phyloP scores from a whole-genome alignment of 768 basidiomycete species.

The Cystofilobasidium bisporidii region DNA sequence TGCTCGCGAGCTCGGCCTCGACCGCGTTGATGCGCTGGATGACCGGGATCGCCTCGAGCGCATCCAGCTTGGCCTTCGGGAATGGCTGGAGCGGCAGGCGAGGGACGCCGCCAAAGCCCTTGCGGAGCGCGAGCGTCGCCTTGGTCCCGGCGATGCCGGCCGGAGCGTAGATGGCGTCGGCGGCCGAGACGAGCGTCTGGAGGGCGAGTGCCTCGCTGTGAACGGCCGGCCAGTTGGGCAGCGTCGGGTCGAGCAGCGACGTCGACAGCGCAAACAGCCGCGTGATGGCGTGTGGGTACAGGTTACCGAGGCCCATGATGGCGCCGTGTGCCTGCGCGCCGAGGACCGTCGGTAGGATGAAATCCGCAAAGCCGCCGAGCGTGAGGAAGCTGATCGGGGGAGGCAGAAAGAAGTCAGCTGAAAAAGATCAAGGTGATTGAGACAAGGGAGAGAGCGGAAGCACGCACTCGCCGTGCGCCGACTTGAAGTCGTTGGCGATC shows the following conservation, averaged over 20 bases:
- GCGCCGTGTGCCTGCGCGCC: slow-evolving; percentile 68
- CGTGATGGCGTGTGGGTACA: slow-evolving; percentile 49
- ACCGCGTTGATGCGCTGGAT: slow-evolving; percentile 57
- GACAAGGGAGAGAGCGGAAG: neutral
- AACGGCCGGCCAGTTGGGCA: slow-evolving; percentile 38
- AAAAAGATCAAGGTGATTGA: neutral
- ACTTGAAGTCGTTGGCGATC: neutral
- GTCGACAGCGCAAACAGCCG: slow-evolving; percentile 57
- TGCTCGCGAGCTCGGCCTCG: slow-evolving; percentile 44
- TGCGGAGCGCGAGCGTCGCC: slow-evolving; percentile 56
- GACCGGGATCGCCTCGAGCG: slow-evolving; percentile 63
- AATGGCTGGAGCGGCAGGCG: slow-evolving; percentile 67
- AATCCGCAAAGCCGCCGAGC: slow-evolving; percentile 76
- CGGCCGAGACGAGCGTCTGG: slow-evolving; percentile 70
- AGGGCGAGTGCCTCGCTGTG: slow-evolving; percentile 61
- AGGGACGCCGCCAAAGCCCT: slow-evolving; percentile 70
- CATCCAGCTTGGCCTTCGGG: slow-evolving; percentile 48
- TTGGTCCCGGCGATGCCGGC: slow-evolving; percentile 76
- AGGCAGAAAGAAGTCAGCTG: too few species aligned
- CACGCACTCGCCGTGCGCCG: slow-evolving; percentile 2
- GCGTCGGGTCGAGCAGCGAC: slow-evolving; percentile 47
- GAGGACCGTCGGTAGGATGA: slow-evolving; percentile 61
- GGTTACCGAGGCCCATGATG: slow-evolving; percentile 67
- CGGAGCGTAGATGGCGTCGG: slow-evolving; percentile 69
- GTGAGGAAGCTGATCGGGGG: slow-evolving; percentile 53